A percentile compares a stretch with the other conserved stretches of the same genome.
Evolutionary conservation across 371 early-diverging fungal species (phyloP).

Genomic region (Apophysomyces ossiformis): DNA sequence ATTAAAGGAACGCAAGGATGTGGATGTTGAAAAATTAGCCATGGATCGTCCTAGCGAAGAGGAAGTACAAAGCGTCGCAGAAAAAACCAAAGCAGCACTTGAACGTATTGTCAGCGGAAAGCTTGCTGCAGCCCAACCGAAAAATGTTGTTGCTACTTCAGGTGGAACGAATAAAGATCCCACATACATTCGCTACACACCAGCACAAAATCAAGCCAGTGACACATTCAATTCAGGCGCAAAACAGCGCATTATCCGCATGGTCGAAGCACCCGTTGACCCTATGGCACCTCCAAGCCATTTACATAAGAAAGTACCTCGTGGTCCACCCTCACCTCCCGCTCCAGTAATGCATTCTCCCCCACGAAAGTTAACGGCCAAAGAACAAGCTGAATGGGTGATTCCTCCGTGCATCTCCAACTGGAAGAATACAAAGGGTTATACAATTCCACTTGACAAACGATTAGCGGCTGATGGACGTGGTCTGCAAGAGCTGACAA

Average conservation of each 20-base stretch:
- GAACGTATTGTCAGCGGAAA: slow-evolving; percentile 88
- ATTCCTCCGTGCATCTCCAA: slow-evolving; percentile 98
- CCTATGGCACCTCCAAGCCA: slow-evolving; percentile 96
- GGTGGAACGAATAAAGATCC: slow-evolving; percentile 72
- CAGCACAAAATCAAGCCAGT: slow-evolving; percentile 66
- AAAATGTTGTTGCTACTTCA: slow-evolving; percentile 50
- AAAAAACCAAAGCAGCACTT: slow-evolving; percentile 86
- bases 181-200: slow-evolving; percentile 90
- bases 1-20: slow-evolving; percentile 74
- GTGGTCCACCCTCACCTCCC: slow-evolving; percentile 90
- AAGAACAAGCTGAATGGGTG: slow-evolving; percentile 95
- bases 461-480: slow-evolving; percentile 97
- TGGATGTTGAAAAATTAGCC: slow-evolving; percentile 68
- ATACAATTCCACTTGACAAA: slow-evolving; percentile 97
- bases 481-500: slow-evolving; percentile 88
- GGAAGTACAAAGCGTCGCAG: slow-evolving; percentile 79
- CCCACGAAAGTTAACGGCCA: slow-evolving; percentile 91
- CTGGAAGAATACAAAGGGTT: slow-evolving; percentile 99
- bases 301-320: slow-evolving; percentile 90
- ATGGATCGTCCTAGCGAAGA: slow-evolving; percentile 84
- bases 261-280: slow-evolving; percentile 94
- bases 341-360: slow-evolving; percentile 98
- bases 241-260: slow-evolving; percentile 85
- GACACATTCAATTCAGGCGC: slow-evolving; percentile 69
- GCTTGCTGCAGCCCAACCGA: slow-evolving; percentile 73